Evolutionary conservation across 1,284 basidiomycete species (phyloP).

Genomic region (Ceratobasidium sp.): DNA sequence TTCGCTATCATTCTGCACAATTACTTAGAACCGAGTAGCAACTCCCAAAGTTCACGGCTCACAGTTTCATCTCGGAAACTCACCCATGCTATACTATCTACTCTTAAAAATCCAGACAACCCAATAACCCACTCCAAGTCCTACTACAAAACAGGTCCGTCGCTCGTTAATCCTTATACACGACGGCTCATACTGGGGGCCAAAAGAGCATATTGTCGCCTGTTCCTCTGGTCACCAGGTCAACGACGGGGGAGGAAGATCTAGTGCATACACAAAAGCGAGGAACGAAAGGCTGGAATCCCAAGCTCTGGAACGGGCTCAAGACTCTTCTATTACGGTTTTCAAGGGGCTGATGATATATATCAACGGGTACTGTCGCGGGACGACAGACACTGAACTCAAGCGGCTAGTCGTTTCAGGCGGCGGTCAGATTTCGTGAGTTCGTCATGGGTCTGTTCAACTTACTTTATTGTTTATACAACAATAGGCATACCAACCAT

Average conservation of each 20-base stretch:
- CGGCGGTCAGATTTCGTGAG: conserved; percentile 47
- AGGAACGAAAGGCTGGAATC: conserved; percentile 43
- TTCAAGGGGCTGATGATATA: conserved; percentile 34
- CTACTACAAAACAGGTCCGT: conserved; percentile 42
- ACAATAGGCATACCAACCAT: conserved; percentile 34
- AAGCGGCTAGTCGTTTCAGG: conserved; percentile 44
- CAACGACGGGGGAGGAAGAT: conserved; percentile 37
- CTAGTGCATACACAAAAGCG: conserved; percentile 25
- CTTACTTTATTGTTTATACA: background rate
- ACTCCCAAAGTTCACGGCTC: background rate
- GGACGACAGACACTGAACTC: conserved; percentile 46
- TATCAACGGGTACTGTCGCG: conserved; percentile 42
- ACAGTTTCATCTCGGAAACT: conserved; percentile 36
- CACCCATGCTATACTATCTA: conserved; percentile 32
- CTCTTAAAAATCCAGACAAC: conserved; percentile 46
- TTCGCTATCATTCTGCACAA: background rate
- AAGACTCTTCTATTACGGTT: conserved; percentile 19
- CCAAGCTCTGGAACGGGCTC: conserved; percentile 34
- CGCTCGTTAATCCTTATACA: background rate
- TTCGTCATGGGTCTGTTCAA: background rate
- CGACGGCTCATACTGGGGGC: background rate
- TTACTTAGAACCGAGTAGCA: background rate
- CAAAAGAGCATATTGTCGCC: conserved; percentile 45
- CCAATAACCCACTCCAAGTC: conserved; percentile 47
- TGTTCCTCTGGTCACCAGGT: conserved; percentile 46